Conservation (phyloP, 805 yeast species). For the Pichia gijzeniarum region DNA sequence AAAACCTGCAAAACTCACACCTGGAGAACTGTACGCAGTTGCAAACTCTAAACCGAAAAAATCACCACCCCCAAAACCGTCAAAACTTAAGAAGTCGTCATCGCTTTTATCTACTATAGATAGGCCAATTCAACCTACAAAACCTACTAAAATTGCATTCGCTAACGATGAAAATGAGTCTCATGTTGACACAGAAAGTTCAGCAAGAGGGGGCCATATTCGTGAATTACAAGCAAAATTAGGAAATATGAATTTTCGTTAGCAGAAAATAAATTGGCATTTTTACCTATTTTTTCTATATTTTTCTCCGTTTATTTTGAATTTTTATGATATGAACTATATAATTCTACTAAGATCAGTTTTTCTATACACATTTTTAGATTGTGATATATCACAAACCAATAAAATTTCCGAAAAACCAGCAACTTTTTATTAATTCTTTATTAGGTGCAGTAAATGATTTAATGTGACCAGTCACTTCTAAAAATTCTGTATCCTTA, state of each 20-base stretch:
- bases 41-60: not conserved
- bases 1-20: too few species aligned
- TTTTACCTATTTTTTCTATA: not conserved
- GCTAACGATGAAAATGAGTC: not conserved
- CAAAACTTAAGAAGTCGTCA: not conserved
- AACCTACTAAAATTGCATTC: constrained; percentile 2
- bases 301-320: not conserved
- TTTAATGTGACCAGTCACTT: too few species aligned
- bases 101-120: too few species aligned
- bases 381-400: too few species aligned
- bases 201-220: constrained; percentile 25
- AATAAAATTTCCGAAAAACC: too few species aligned
- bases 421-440: too few species aligned
- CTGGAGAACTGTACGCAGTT: not conserved
- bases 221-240: constrained; percentile 27
- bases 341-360: too few species aligned
- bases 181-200: constrained; percentile 7
- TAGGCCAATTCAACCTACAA: constrained; percentile 10
- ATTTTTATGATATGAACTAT: not conserved
- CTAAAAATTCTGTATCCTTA: too few species aligned
- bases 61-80: constrained; percentile 9
- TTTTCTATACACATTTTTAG: too few species aligned
- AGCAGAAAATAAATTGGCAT: not conserved
- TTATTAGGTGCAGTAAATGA: too few species aligned
- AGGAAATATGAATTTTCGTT: constrained; percentile 21